Evolutionary conservation across 2,329 filamentous ascomycete genomes (phyloP).

Genomic region (Nothomitra cinnamomea): DNA sequence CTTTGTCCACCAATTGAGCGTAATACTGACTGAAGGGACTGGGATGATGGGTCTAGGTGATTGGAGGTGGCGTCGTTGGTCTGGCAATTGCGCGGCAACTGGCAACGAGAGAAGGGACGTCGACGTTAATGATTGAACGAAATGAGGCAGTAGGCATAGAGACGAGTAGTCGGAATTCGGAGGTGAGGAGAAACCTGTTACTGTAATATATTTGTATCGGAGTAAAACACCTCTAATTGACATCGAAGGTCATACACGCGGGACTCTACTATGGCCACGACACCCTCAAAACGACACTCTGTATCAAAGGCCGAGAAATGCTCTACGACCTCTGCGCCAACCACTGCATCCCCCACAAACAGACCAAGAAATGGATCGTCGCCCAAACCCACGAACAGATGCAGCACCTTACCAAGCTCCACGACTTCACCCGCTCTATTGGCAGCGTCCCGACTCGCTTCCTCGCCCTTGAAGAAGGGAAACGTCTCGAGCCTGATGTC

Average conservation of each 20-base stretch:
- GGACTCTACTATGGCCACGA: conserved; percentile 72
- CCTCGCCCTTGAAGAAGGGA: conserved; percentile 44
- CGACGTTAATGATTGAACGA: conserved; percentile 66
- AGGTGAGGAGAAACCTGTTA: conserved; percentile 29
- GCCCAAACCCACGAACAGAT: conserved; percentile 62
- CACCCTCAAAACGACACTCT: conserved; percentile 70
- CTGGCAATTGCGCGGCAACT: conserved; percentile 63
- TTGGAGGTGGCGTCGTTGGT: conserved; percentile 60
- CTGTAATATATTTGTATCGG: not conserved
- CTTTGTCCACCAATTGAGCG: too few species aligned
- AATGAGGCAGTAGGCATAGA: conserved; percentile 63
- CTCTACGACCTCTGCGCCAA: conserved; percentile 62
- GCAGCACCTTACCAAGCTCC: conserved; percentile 38
- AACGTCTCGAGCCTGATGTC: conserved; percentile 54
- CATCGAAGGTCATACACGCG: conserved; percentile 64
- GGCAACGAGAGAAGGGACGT: conserved; percentile 39
- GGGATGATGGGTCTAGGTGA: conserved; percentile 24
- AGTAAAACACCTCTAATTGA: not conserved
- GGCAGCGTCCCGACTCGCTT: conserved; percentile 53
- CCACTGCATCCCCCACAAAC: conserved; percentile 50
- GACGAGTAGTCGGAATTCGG: conserved; percentile 78
- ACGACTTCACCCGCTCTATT: conserved; percentile 26
- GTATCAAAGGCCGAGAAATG: conserved; percentile 56
- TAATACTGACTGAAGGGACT: not conserved
- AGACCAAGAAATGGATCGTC: conserved; percentile 87